Evolutionary conservation across 805 yeast species (phyloP), one percentile per base, ranked within the genome.

Genomic region (Metschnikowia shivogae): DNA sequence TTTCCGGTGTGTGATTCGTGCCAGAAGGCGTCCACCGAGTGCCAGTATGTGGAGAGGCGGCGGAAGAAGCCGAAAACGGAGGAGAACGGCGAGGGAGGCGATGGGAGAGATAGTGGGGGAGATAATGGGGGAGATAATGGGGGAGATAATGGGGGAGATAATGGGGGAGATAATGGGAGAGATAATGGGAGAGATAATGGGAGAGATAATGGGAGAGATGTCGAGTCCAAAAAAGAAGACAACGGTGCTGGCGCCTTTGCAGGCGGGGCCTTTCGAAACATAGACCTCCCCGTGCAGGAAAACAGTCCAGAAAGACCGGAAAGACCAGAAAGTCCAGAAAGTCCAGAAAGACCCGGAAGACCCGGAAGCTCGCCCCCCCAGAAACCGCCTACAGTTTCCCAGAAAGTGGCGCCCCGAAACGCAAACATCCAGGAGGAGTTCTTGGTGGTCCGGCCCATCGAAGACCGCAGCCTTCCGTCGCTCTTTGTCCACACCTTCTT

Each of bases 1-100:
- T 64, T 63, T 44, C 75, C 76, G 8, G 55, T 51, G 43, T 71
- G 76, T 43, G 53, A 58, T 34, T 62, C 67, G 50, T 71, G 76
- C 49, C 43, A 37, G n/a, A 64, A 64, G 44, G 56, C 72, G 3
- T 62, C 65, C 2, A 51, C 67, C 27, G 62, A 54, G 27, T 71
- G 76, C 46, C 68, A 66, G 45, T 71, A 71, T 51, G 60, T 67
- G 5, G 57, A 60, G 29, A 46, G 73, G 37, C 54, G 60, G 29
- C 61, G 57, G 36, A 64, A 65, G 41, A 52, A 63, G 36, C 49
- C 35, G 3, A 37, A 19, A 14, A 12, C 14, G 19, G 40, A 19
- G 3, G 7, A 8, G 30, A 26, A 27, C 12, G 28, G n/a, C 28
- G 29, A 12, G 11, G 19, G 20, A 13, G 37, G 19, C 10, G 37